Evolutionary conservation across 1,284 basidiomycete genomes (phyloP).

Genomic region (Rhodofomes roseus): DNA sequence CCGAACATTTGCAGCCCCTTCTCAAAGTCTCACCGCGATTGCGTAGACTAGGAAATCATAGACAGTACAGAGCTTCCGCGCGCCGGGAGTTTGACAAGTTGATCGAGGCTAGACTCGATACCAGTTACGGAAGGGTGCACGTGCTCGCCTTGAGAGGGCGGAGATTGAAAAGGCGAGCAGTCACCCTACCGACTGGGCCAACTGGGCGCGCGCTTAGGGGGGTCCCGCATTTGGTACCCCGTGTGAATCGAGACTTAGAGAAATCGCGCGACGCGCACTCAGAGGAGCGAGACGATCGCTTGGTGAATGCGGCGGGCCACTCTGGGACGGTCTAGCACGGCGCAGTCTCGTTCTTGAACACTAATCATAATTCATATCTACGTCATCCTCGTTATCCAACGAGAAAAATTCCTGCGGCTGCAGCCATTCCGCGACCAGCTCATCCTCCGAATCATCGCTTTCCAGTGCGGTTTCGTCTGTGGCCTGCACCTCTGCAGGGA

Average conservation of each 20-base stretch:
- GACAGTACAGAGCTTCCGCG: too few species aligned
- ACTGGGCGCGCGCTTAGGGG: not conserved
- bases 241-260: conserved; percentile 9
- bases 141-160: too few species aligned
- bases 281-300: not conserved
- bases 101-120: too few species aligned
- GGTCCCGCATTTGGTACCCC: not conserved
- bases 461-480: not conserved
- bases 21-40: too few species aligned
- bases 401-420: not conserved
- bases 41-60: too few species aligned
- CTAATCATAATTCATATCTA: not conserved
- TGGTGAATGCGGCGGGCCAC: not conserved
- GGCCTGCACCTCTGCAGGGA: too few species aligned
- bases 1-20: too few species aligned
- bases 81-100: too few species aligned
- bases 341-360: not conserved
- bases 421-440: not conserved
- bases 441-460: not conserved
- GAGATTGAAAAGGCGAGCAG: too few species aligned
- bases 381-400: not conserved
- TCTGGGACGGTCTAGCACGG: not conserved
- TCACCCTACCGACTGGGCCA: not conserved
- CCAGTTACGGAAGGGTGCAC: too few species aligned
- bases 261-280: not conserved